Base-by-base conservation (phyloP, 257 asterid species). In the Fraxinus anomala region DNA sequence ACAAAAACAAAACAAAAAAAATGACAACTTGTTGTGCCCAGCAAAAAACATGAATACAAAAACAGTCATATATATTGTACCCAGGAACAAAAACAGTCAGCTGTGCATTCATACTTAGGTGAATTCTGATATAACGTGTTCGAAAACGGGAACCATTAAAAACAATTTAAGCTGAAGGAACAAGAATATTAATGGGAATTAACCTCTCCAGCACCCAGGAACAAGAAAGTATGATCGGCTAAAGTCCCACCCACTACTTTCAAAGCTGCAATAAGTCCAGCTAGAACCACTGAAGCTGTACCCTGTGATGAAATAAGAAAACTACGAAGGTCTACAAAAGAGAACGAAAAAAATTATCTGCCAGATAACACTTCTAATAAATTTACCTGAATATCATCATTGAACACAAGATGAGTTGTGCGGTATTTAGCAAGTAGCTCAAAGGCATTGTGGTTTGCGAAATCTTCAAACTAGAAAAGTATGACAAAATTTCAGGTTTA, bases 141-240 rank as follows among this genome's bases (percentile, higher is more conserved):
- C 5, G 5, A 42, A 11, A 12, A 2, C 14, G 17, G 51, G 51
- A 12, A 12, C 17, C 51, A 3, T 12, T 42, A 42, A 42, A 42
- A 42, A 42, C 51, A 42, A 42, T 42, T 12, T 42, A 42, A 42
- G 17, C 51, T 42, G 17, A 42, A 11, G 17, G 51, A 26, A 26
- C 28, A 26, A 26, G 31, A 28, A 1, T 8, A 24, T 23, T 23
- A 12, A 63, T 63, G 0, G 31, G 70, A 23, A 19, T 63, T 75
- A 79, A 94, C 98, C 98, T 92, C 98, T 82, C 98, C 98, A 40
- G 98, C 98, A n/a, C 98, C 98, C 78, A 92, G 85, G 90, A 94
- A 94, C 79, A 94, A 87, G 96, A 92, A 94, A 61, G 91, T 94
- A 24, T 94, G 97, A 82, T 94, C 98, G 8, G 90, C 84, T 82